These are phyloP conservation scores for Capsella bursapastoris DNA, from an alignment of 345 rosid genomes.

Conservation along the genomic window DNA sequence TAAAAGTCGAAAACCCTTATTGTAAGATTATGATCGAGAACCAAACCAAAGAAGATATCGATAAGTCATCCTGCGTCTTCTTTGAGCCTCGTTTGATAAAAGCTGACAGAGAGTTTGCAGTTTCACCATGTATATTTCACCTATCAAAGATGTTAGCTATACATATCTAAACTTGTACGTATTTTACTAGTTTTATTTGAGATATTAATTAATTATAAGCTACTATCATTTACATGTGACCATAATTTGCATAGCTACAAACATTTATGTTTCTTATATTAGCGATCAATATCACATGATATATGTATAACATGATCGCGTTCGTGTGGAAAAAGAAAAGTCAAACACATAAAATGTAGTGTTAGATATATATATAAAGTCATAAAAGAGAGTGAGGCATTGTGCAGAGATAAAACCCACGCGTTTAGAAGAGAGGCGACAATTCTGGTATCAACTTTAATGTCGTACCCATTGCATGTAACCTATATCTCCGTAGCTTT, in stretches of 20 bases:
- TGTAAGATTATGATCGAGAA: no score
- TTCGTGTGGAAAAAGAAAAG: slow-evolving; percentile 24
- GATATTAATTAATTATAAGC: neutral
- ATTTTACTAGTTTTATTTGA: no score
- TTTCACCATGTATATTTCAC: no score
- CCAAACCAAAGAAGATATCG: no score
- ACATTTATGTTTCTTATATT: neutral
- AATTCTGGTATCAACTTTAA: slow-evolving; percentile 44
- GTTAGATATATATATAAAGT: no score
- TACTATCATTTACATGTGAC: neutral
- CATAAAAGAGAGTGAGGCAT: slow-evolving; percentile 13
- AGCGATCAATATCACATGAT: neutral
- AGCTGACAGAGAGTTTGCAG: no score
- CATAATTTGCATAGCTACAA: neutral
- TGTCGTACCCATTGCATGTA: slow-evolving; percentile 45
- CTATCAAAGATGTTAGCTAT: no score
- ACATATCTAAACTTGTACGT: no score
- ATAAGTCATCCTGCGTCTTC: no score
- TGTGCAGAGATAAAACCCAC: slow-evolving; percentile 37
- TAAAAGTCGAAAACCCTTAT: no score
- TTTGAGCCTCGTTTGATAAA: no score
- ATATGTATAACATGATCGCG: slow-evolving; percentile 12
- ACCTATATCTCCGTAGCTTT: slow-evolving; percentile 37
- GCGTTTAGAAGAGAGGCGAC: slow-evolving; percentile 43
- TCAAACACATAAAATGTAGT: slow-evolving; percentile 7